Evolutionary conservation across 2,329 filamentous ascomycete species (phyloP), one percentile per base, ranked within the genome.

Genomic region (Ceratocystis destructans): DNA sequence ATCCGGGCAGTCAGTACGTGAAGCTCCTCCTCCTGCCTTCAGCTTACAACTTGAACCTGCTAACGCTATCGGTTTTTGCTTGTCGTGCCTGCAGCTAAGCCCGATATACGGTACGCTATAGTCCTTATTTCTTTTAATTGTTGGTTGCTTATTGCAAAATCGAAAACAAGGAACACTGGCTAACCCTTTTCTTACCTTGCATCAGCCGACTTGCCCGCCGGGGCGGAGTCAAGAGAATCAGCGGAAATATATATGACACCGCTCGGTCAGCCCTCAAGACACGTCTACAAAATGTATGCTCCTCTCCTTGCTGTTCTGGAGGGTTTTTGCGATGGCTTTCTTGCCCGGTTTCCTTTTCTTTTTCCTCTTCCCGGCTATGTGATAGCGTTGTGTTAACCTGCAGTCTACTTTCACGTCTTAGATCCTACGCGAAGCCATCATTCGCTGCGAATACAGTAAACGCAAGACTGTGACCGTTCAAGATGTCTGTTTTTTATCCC

Each of bases 171-270:
- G 8, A 53, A 53, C 3, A 7, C 20, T 22, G 7, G 48, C 48
- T 53, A 53, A 53, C 48, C 17, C 22, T 15, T 2, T 17, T n/a
- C 2, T 20, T 50, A 17, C 28, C 53, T 8, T 59, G 25, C 45
- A 28, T 2, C 64, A 86, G 87, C 70, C 85, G 88, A 50, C 75
- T 93, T 0, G 89, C 89, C 1, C 83, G 89, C 5, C 84, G 89
- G 5, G 89, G 88, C 1, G 89, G 89, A 0, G 86, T 93, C 0
- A 91, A 91, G 72, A 79, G 88, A 0, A 90, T 92, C 7, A 86
- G 85, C 0, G 80, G 72, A 0, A 69, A 59, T 0, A 86, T 91
- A 2, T 92, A 92, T 71, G 78, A 84, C 0, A 85, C 88, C 0
- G 73, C 80, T 0, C 78, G 89, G 0, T 20, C 3, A 0, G 82